Evolutionary conservation across 2,329 filamentous ascomycete species (phyloP), one percentile per base, ranked within the genome.

Genomic region (Fusarium sp.): DNA sequence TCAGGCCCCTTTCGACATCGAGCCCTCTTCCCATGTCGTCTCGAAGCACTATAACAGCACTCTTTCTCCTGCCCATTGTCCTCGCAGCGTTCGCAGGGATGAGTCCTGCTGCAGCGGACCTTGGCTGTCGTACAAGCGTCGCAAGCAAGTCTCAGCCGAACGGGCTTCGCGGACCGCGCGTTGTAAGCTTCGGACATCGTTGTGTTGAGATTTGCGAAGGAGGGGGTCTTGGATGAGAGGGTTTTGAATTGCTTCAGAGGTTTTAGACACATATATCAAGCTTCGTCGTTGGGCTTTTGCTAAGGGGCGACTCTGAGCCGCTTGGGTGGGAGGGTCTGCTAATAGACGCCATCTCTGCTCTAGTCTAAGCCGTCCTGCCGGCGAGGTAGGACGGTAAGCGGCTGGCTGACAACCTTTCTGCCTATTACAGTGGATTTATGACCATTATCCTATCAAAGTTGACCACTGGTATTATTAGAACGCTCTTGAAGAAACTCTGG

Each of bases 71-170:
- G 61, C 0, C 66, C 66, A 37, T 46, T 68, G 6, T 68, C 66
- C 29, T 66, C 50, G 18, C 66, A 68, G 31, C 66, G 66, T 15
- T 68, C 66, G 15, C 66, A 68, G 8, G 66, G 66, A 11, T 66
- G 60, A 62, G 66, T 68, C 38, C 63, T 66, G 37, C 66, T 68
- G 38, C 66, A 68, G 16, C 66, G 57, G 8, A 68, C 66, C n/a
- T 68, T 68, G 41, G 66, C 66, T 18, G 66, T 66, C 18, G 66
- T 68, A 61, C 66, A 68, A 38, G 66, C 49, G 37, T 68, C 66
- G 41, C 66, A 68, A 35, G 66, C 66, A 46, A 68, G 66, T 21
- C 66, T 59, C 31, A 68, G 33, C 6, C 60, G 46, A 18, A 68
- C 66, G 11, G 66, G 60, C 26, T 68, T 68, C 7, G 43, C 28